Base-by-base conservation (phyloP, 1,284 basidiomycete genomes). In the Cutaneotrichosporon cavernicola region DNA sequence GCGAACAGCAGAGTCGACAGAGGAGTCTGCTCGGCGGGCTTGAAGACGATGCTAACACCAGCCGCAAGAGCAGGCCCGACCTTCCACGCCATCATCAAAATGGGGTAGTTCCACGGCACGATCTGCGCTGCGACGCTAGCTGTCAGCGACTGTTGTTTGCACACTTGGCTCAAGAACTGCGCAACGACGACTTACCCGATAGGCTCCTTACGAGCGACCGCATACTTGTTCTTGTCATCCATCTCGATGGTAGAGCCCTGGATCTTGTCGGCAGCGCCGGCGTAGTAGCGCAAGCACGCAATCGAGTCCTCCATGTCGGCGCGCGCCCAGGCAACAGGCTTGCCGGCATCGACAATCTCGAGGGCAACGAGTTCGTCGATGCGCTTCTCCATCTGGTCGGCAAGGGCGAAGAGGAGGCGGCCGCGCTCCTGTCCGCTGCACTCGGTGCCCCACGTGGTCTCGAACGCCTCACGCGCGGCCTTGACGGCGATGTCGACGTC, bases 331-430 rank as follows among this genome's bases (percentile, higher is more conserved):
- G 63, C 68, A 64, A 43, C 89, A 69, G 94, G 90, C 81, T 93
- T 93, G 56, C 91, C 91, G 71, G 91, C 91, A 80, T 93, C 91
- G 57, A 92, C 81, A 60, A 71, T 70, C 77, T 92, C 91, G 58
- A 92, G 83, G 73, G 90, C 89, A 5, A 87, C 89, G 26, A 92
- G 85, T 65, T 86, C 57, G n/a, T 64, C 65, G 30, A 86, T 83
- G 78, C 96, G 88, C 68, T 87, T 85, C 80, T 97, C 94, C 69
- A 97, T 91, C 69, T 95, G 84, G 76, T 96, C 92, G 53, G 94
- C 94, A 56, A 97, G 87, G 76, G 89, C 90, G 82, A 89, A 86
- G 49, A 96, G 81, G 52, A 95, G 67, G 61, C 14, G 85, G 32
- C 90, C 88, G 62, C 95, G 86, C 79, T 93, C 88, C 62, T 87